Evolutionary conservation across 1,284 basidiomycete species (phyloP), one percentile per base, ranked within the genome.

Genomic region (Ustanciosporium gigantosporum): DNA sequence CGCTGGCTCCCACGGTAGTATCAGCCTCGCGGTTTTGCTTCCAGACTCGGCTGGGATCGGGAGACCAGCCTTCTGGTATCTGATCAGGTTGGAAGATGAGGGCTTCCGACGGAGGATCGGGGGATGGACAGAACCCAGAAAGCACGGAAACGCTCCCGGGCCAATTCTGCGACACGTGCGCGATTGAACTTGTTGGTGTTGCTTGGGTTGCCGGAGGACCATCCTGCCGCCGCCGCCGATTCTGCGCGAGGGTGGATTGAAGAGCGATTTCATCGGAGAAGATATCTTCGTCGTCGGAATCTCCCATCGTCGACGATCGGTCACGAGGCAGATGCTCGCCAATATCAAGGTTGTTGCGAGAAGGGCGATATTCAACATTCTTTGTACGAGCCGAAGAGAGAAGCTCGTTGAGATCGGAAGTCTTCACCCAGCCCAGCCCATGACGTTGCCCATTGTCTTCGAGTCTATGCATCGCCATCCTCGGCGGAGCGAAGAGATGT

Each of bases 401-500:
- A 1, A 39, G 36, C 20, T 57, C 41, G 2, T 84, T 81, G 34
- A 92, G 81, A 2, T 86, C 84, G 68, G 84, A 80, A 0, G 86
- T 86, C 20, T 86, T 84, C 15, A 77, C 79, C 73, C 88, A 90
- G 0, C 91, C 93, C 23, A 97, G 75, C 0, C 94, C 93, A 77
- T 87, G 84, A 6, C 82, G 80, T 58, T 89, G 86, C 23, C 87
- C 86, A 71, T 92, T 93, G 17, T 85, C 80, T 14, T 83, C 81
- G 27, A 87, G 84, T 0, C 82, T 68, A 16, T 88, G 76, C 3
- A 90, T 73, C 0, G 85, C 83, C 0, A 85, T 87, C 76, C 95
- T 92, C 15, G 88, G 82, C 0, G 89, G 88, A 0, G 93, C 87
- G 73, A 88, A 96, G 2, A 85, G 84, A 71, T 96, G 91, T 66